Evolutionary conservation across 768 basidiomycete species (phyloP).

Genomic region (Stropharia rugosoannulata): DNA sequence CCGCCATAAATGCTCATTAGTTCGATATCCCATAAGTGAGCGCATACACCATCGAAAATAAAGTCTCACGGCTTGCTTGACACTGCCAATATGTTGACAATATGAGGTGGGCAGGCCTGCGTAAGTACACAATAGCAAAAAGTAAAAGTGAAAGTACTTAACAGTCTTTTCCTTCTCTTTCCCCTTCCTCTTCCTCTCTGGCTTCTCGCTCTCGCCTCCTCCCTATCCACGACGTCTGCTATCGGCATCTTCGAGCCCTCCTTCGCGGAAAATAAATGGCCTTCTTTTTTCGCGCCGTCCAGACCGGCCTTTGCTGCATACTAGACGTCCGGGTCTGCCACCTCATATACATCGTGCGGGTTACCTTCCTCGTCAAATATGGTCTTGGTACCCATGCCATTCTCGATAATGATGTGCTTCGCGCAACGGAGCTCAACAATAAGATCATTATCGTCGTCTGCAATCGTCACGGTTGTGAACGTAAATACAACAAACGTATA

Average conservation of each 20-base stretch:
- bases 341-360: conserved; percentile 80
- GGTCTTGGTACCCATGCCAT: conserved; percentile 67
- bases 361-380: conserved; percentile 90
- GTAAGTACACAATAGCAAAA: too few relatives aligned
- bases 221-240: conserved; percentile 75
- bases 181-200: conserved; percentile 89
- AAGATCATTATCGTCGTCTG: conserved; percentile 75
- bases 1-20: too few relatives aligned
- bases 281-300: conserved; percentile 64
- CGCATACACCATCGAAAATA: too few relatives aligned
- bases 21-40: too few relatives aligned
- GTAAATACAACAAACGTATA: conserved; percentile 90
- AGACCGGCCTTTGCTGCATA: conserved; percentile 62
- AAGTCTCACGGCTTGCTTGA: too few relatives aligned
- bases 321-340: conserved; percentile 73
- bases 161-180: conserved; percentile 72
- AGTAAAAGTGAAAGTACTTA: conserved; percentile 22
- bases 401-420: conserved; percentile 70
- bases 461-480: conserved; percentile 66
- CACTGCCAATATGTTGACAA: too few relatives aligned
- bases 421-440: conserved; percentile 79
- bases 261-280: conserved; percentile 66
- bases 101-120: too few relatives aligned
- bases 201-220: conserved; percentile 81
- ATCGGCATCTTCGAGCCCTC: conserved; percentile 73